phyloP scores from a whole-genome alignment of 164 flowering plant species.

The Nelumbo lutea region DNA sequence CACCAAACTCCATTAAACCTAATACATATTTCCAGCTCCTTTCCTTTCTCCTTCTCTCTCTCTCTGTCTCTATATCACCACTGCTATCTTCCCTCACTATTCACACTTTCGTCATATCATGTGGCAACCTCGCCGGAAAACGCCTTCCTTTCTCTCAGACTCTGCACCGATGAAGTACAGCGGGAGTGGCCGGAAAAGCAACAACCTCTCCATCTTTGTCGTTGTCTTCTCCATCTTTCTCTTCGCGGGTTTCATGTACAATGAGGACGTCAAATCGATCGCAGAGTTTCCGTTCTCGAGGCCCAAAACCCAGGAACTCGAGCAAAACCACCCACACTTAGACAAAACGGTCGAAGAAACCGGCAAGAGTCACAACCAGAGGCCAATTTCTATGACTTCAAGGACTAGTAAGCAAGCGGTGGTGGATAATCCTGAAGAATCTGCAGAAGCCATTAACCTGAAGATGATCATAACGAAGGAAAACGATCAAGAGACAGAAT shows the following conservation, averaged over 20 bases:
- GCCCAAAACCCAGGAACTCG: conserved; percentile 37
- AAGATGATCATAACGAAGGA: conserved; percentile 16
- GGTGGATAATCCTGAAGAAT: conserved; percentile 18
- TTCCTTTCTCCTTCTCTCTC: not conserved
- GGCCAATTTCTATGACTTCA: conserved; percentile 15
- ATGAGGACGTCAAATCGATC: conserved; percentile 84
- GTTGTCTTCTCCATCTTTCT: conserved; percentile 71
- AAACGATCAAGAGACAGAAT: conserved; percentile 17
- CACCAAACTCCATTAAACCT: conserved; percentile 44
- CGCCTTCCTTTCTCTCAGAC: conserved; percentile 27
- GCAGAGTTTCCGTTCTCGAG: conserved; percentile 86
- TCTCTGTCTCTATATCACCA: not conserved
- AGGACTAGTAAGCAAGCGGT: conserved; percentile 34
- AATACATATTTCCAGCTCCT: not conserved
- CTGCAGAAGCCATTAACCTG: conserved; percentile 14
- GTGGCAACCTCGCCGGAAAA: conserved; percentile 59
- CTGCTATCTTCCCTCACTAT: no score
- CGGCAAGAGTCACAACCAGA: not conserved
- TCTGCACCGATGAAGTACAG: conserved; percentile 45
- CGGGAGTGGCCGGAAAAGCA: conserved; percentile 37
- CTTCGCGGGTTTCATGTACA: conserved; percentile 91
- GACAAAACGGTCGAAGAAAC: conserved; percentile 19
- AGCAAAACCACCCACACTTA: conserved; percentile 17
- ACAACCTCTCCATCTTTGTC: conserved; percentile 63
- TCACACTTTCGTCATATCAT: conserved; percentile 17